These are phyloP conservation scores for Pseudonitzschia delicatissima DNA, from an alignment of 108 stramenopile genomes.

Conservation along the genomic window DNA sequence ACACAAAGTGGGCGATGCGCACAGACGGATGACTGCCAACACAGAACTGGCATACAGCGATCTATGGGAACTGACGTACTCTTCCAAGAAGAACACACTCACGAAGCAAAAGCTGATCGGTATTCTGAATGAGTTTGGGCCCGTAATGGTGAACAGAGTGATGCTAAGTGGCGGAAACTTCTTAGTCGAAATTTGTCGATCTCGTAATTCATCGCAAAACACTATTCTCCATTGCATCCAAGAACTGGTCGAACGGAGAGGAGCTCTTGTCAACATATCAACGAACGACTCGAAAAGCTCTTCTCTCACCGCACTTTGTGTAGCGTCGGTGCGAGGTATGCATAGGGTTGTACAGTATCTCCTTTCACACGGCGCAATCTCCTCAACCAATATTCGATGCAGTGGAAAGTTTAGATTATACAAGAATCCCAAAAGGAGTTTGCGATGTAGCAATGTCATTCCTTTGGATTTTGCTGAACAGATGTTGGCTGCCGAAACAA, in stretches of 20 bases:
- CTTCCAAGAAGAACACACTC: conserved; percentile 36
- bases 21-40: conserved; percentile 37
- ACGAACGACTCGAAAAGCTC: conserved; percentile 48
- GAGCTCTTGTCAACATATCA: conserved; percentile 58
- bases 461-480: conserved; percentile 57
- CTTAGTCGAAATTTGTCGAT: conserved; percentile 76
- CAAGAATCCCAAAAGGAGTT: conserved; percentile 40
- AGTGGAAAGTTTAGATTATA: conserved; percentile 37
- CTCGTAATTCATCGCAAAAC: conserved; percentile 39
- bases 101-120: conserved; percentile 42
- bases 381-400: conserved; percentile 3
- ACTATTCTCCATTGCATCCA: conserved; percentile 68
- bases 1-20: conserved; percentile 46
- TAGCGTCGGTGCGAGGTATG: conserved; percentile 81
- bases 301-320: conserved; percentile 63
- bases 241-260: conserved; percentile 59
- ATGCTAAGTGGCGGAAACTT: conserved; percentile 74
- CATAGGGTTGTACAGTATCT: conserved; percentile 71
- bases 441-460: conserved; percentile 50
- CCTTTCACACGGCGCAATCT: conserved; percentile 23
- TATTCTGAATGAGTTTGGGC: conserved; percentile 64
- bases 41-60: conserved; percentile 58
- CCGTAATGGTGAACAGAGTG: conserved; percentile 60
- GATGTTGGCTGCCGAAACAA: conserved; percentile 48
- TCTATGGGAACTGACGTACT: conserved; percentile 38